A percentile compares a stretch with the other conserved stretches of the same genome.
Conservation (phyloP, 768 basidiomycete species). For the Naematelia aurantialba region DNA sequence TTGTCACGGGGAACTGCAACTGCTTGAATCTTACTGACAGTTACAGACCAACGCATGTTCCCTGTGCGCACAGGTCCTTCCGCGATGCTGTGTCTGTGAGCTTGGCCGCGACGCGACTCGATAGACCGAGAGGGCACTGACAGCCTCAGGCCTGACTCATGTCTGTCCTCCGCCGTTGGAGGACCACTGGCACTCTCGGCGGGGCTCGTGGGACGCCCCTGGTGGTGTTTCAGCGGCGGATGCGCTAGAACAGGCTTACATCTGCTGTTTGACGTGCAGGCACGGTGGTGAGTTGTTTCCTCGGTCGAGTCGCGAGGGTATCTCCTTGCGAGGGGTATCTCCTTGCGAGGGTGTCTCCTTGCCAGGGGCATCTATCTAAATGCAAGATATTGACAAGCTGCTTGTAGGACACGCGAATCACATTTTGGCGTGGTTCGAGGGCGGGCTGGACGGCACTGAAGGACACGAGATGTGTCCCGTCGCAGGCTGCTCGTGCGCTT, state of each 20-base stretch:
- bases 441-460: slow-evolving; percentile 36
- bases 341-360: not conserved
- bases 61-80: slow-evolving; percentile 31
- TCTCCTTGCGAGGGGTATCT: not conserved
- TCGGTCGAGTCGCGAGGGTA: no score
- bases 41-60: slow-evolving; percentile 31
- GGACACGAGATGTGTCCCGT: slow-evolving; percentile 43
- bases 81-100: slow-evolving; percentile 41
- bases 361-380: no score
- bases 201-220: not conserved
- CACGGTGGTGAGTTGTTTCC: slow-evolving; percentile 31
- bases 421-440: slow-evolving; percentile 49
- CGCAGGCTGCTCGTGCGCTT: slow-evolving; percentile 42
- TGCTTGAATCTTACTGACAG: not conserved
- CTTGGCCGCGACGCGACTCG: not conserved
- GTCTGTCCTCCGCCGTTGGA: no score
- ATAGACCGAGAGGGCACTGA: no score
- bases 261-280: slow-evolving; percentile 42
- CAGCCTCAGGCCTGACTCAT: no score
- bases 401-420: slow-evolving; percentile 42
- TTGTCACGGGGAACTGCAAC: no score
- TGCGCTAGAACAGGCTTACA: slow-evolving; percentile 39
- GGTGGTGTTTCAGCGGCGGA: no score
- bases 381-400: no score
- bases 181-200: no score